Evolutionary conservation across 2,329 filamentous ascomycete species (phyloP).

Genomic region (Curvularia lunata): DNA sequence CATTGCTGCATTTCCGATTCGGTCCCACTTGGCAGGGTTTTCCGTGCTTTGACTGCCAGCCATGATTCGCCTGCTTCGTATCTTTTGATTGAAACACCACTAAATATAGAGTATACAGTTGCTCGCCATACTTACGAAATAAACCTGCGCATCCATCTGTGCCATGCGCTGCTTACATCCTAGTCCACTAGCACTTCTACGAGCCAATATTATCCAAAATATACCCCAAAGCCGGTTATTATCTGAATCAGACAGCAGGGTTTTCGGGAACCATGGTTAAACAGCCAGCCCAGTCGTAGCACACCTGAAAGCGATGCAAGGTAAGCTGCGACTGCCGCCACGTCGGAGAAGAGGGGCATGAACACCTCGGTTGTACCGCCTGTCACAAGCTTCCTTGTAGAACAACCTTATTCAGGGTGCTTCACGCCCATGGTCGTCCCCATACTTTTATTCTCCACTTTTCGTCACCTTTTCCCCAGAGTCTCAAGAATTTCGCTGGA

Average conservation of each 20-base stretch:
- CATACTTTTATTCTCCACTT: not conserved
- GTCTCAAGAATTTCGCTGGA: not conserved
- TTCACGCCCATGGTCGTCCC: not conserved
- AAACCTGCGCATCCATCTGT: not conserved
- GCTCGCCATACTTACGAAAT: not conserved
- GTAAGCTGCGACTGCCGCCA: not conserved
- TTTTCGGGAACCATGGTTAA: not conserved
- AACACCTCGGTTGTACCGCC: not conserved
- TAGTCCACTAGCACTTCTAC: not conserved
- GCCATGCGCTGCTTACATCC: not conserved
- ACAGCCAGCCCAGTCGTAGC: not conserved
- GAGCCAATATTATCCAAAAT: not conserved
- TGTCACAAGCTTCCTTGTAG: not conserved
- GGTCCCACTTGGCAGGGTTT: not conserved
- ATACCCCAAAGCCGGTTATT: not conserved
- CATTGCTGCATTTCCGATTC: not conserved
- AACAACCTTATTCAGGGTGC: not conserved
- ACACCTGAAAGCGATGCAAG: not conserved
- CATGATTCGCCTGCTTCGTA: not conserved
- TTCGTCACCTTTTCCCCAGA: not conserved
- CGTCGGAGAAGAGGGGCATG: not conserved
- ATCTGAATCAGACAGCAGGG: not conserved
- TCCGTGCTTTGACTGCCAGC: not conserved
- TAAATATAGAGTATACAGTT: not conserved
- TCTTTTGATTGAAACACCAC: not conserved